Evolutionary conservation across 768 basidiomycete genomes (phyloP), one percentile per base, ranked within the genome.

Genomic region (Lactarius pseudohatsudake): DNA sequence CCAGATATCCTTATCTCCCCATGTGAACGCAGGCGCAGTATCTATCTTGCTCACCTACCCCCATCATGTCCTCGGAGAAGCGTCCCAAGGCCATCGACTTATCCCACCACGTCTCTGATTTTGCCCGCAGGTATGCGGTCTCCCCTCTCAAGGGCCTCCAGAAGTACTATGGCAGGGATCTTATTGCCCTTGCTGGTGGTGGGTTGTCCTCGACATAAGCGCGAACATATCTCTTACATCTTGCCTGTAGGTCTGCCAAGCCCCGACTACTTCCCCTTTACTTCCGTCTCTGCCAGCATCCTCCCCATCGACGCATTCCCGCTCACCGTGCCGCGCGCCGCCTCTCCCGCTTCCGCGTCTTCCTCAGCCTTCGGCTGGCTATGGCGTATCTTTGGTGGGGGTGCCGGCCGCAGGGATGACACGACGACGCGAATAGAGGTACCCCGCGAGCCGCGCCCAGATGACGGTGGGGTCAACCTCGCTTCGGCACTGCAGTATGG

Each of bases 121-220:
- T 87, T 22, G 75, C 88, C 3, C 80, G 78, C 62, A 79, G 81
- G 34, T 79, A 89, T 54, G 59, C 71, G 34, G 66, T 76, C 2
- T 87, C 85, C 47, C 86, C 89, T 0, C 77, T 93, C 63, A 93
- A 93, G 75, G 82, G 81, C 50, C 74, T 91, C 34, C 82, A 85
- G 72, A 85, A 85, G 75, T 90, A 88, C 74, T 78, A 81, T 66
- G 77, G 77, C 47, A 83, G 84, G 20, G 86, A 84, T 11, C 67
- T 86, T 9, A 82, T 91, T 59, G 77, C 74, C 59, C 77, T 93
- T 67, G 88, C 89, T n/a, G 90, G 90, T 72, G 91, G 91, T 86
- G 57, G 66, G 80, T 74, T 13, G 22, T 11, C 11, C 53, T 32
- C 3, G 22, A 53, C 0, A 2, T 13, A 53, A 53, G 13, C 11